A percentile compares a stretch with the other conserved stretches of the same genome.
These are phyloP conservation scores for Mychonastes homosphaera DNA, from an alignment of 139 green algal genomes.

Conservation along the genomic window DNA sequence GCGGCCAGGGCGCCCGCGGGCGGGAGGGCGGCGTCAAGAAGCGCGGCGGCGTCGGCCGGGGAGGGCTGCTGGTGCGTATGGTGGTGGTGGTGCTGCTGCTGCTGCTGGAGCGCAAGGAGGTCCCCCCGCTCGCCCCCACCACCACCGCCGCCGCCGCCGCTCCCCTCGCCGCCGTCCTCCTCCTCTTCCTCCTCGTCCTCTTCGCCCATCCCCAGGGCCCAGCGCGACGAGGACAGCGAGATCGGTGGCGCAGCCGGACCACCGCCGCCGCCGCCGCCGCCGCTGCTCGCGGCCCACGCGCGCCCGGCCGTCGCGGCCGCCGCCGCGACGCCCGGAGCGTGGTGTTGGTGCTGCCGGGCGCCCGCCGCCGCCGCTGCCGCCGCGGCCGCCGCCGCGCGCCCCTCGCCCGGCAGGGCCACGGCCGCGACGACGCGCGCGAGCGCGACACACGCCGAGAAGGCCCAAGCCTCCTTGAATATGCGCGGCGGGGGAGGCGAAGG, in stretches of 20 bases:
- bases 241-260: too few species aligned
- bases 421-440: slow-evolving; percentile 27
- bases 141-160: background rate
- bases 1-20: too few species aligned
- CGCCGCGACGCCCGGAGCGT: background rate
- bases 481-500: background rate
- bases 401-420: background rate
- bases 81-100: background rate
- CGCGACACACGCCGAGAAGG: slow-evolving; percentile 46
- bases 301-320: background rate
- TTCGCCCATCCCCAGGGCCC: too few species aligned
- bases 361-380: background rate
- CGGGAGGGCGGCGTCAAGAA: too few species aligned
- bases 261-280: too few species aligned
- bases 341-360: background rate
- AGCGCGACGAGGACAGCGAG: too few species aligned
- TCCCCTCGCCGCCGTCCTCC: too few species aligned
- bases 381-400: background rate
- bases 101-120: background rate
- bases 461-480: slow-evolving; percentile 55
- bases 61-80: background rate
- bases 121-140: too few species aligned
- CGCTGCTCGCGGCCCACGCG: slow-evolving; percentile 2
- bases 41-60: too few species aligned
- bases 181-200: too few species aligned